Evolutionary conservation across 176 grass and related monocot species (phyloP).

Genomic region (Oryza australiensis): DNA sequence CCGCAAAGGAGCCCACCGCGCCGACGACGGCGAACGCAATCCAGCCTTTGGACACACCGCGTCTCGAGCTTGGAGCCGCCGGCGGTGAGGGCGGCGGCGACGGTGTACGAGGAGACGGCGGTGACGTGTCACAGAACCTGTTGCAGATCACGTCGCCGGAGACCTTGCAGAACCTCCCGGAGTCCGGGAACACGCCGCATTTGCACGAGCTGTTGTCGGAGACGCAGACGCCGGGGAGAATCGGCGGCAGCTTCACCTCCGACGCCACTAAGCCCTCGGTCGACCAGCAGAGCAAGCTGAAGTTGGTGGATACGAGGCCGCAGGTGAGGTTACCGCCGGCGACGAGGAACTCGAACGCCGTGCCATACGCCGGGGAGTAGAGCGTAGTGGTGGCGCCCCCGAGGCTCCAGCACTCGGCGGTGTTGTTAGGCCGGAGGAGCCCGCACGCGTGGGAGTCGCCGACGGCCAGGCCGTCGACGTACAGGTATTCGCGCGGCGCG

Average conservation of each 20-base stretch:
- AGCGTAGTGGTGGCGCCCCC: not conserved
- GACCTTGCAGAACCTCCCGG: slow-evolving; percentile 37
- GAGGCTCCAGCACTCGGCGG: slow-evolving; percentile 74
- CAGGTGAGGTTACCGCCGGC: slow-evolving; percentile 73
- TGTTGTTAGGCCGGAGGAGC: slow-evolving; percentile 39
- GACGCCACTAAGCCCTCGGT: not conserved
- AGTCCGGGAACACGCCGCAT: slow-evolving; percentile 39
- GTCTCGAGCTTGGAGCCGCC: not conserved
- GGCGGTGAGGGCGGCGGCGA: not conserved
- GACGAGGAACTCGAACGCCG: slow-evolving; percentile 59
- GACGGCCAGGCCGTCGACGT: slow-evolving; percentile 51
- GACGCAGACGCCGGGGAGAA: slow-evolving; percentile 75
- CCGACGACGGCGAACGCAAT: slow-evolving; percentile 63
- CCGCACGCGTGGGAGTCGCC: slow-evolving; percentile 72
- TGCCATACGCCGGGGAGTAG: slow-evolving; percentile 29
- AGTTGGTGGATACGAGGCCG: slow-evolving; percentile 54
- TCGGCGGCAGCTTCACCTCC: not conserved
- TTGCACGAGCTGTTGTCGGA: slow-evolving; percentile 8
- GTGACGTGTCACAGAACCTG: not conserved
- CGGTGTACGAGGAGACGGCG: not conserved
- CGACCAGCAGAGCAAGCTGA: slow-evolving; percentile 58
- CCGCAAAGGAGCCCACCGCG: slow-evolving; percentile 57
- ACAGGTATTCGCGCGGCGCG: slow-evolving; percentile 23
- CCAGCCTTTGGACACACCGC: slow-evolving; percentile 38
- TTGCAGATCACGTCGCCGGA: slow-evolving; percentile 54